Base-by-base conservation (phyloP, 108 stramenopile genomes). In the Nitzschia inconspicua region DNA sequence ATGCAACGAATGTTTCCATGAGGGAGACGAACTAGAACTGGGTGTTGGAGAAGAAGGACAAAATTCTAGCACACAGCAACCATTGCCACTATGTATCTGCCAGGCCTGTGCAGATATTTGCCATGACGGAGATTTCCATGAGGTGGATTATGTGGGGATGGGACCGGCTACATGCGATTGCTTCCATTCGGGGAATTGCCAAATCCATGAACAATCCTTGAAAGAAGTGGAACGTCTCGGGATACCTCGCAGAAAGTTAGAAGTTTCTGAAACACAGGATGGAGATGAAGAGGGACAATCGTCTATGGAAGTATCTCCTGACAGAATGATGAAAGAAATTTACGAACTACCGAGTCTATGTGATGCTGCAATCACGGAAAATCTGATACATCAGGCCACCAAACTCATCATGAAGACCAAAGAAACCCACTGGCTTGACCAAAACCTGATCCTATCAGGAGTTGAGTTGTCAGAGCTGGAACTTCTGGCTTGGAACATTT, bases 151-250 rank as follows among this genome's bases (percentile, higher is more conserved):
- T 52, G 62, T 84, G 6, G 89, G 81, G 2, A 63, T 76, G 49
- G 89, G 86, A 23, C 86, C 84, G 3, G 71, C 57, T 23, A 85
- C 83, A 40, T 91, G 89, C 56, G 89, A 91, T 61, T 91, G 89
- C 70, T 31, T 44, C 11, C 52, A 46, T 40, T 32, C 47, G 24
- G 47, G 34, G n/a, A 47, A 46, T 16, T 78, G 75, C 39, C 26
- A 22, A 28, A 50, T 76, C 1, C 16, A 54, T 26, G 30, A 72
- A 63, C 29, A 53, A 18, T 81, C 80, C 14, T 25, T 55, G n/a
- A n/a, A 49, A n/a, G 47, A 67, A 28, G 78, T 74, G 16, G 49
- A 72, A 28, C 41, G 48, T 24, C 60, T 76, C 3, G 68, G 65
- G 4, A 44, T 73, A 23, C 26, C 49, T n/a, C n/a, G n/a, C n/a